Base-by-base conservation (phyloP, 192 early-diverging fungal genomes). In the Backusella australiensis region DNA sequence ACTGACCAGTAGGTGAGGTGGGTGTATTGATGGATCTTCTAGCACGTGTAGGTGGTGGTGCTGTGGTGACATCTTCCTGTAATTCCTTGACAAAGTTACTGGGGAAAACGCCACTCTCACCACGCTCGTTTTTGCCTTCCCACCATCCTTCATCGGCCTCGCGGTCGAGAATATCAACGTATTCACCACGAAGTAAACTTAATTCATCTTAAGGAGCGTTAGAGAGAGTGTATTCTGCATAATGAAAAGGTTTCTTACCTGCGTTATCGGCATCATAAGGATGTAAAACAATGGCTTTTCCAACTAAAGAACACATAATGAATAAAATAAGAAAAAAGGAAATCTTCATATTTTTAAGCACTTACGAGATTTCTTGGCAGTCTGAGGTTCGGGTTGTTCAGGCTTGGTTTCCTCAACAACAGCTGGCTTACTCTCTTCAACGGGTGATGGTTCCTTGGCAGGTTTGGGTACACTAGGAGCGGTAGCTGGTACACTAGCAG, bases 111-210 rank as follows among this genome's bases (percentile, higher is more conserved):
- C 88, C 88, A 8, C 26, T 49, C 7, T 82, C 72, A 6, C 84
- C 86, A 34, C 80, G 69, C 42, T 90, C 87, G 46, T 88, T 86
- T 52, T 67, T 83, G 35, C 88, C 88, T 67, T 74, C 76, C 85
- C 84, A 87, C 88, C 88, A 90, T 12, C 85, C 88, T 32, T 83
- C 85, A 67, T 90, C 88, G 2, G 67, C 83, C 42, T 80, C 72
- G 59, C 81, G 78, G 69, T 87, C 85, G 5, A 86, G 73, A 36
- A 90, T 83, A 3, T 80, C 74, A 15, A 90, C 71, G 34, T 80
- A 78, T 65, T 82, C 78, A 14, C 85, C 86, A 32, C 82, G 76
- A 6, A 75, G 46, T 9, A 89, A 44, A 17, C 74, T 65, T 42
- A 89, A 78, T 73, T 89, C 88, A 49, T 88, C 88, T 88, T 17